These are phyloP conservation scores for Nosema muscidifuracis DNA, from an alignment of 371 early-diverging fungal species.

Conservation along the genomic window DNA sequence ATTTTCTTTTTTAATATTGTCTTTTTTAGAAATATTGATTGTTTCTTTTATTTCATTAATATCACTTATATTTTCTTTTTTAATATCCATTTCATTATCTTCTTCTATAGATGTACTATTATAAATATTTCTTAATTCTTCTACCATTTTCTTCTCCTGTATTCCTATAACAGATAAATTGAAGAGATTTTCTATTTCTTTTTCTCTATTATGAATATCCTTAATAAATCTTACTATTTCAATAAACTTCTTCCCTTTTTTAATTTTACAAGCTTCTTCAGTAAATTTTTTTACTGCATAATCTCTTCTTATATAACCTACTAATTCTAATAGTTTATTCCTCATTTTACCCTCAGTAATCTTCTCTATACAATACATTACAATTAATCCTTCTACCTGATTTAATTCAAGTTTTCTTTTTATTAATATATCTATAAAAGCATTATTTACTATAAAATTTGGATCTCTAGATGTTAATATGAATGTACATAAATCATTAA, in stretches of 20 bases:
- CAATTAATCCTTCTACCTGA: background rate
- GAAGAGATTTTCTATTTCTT: background rate
- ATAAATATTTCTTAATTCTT: background rate
- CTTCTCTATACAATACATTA: slow-evolving; percentile 16
- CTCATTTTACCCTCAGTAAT: slow-evolving; percentile 25
- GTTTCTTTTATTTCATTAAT: background rate
- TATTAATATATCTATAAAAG: background rate
- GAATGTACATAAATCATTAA: background rate
- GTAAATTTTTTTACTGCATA: background rate
- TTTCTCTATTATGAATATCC: background rate
- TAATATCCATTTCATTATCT: background rate
- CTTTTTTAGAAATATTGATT: background rate
- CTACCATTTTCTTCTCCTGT: slow-evolving; percentile 1
- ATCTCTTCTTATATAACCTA: background rate
- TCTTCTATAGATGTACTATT: background rate
- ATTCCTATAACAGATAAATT: background rate
- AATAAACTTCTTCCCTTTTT: background rate
- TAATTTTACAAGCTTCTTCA: background rate
- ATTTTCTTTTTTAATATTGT: background rate
- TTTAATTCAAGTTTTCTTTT: background rate
- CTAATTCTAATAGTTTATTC: slow-evolving; percentile 11
- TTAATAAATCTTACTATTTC: background rate
- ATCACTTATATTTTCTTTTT: background rate
- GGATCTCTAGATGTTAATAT: slow-evolving; percentile 4
- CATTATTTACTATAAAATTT: background rate